phyloP scores from a whole-genome alignment of 805 yeast genomes.

The Pichia manshurica region DNA sequence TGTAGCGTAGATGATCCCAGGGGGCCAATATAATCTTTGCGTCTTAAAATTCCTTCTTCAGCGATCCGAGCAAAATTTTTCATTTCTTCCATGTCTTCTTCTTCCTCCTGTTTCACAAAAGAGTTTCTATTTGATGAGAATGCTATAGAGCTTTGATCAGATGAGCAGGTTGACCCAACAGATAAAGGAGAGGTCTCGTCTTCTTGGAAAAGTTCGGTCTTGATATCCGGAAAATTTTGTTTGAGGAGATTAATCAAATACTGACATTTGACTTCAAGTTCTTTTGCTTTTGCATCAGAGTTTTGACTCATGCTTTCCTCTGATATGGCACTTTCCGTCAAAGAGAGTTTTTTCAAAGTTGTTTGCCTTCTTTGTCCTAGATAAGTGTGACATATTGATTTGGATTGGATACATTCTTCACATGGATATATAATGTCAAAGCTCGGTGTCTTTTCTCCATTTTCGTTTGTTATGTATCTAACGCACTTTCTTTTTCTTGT shows the following conservation, averaged over 20 bases:
- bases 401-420: conserved; percentile 10
- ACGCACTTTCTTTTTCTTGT: conserved; percentile 12
- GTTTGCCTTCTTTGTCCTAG: conserved; percentile 8
- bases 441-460: neutral
- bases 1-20: conserved; percentile 1
- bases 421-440: conserved; percentile 12
- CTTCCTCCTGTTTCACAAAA: too few species aligned
- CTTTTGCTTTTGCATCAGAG: neutral
- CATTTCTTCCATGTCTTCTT: neutral
- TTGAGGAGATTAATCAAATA: neutral
- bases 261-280: conserved; percentile 1
- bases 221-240: neutral
- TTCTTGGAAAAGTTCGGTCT: neutral
- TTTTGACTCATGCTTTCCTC: neutral
- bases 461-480: neutral
- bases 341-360: neutral
- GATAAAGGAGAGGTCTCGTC: neutral
- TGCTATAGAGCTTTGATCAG: neutral
- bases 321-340: neutral
- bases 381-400: conserved; percentile 10
- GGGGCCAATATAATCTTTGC: too few species aligned
- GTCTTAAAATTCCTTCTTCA: too few species aligned
- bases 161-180: neutral
- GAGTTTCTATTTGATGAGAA: neutral
- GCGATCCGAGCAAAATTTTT: conserved; percentile 1